Conservation (phyloP, 2,329 filamentous ascomycete species). For the Monascus ruber region DNA sequence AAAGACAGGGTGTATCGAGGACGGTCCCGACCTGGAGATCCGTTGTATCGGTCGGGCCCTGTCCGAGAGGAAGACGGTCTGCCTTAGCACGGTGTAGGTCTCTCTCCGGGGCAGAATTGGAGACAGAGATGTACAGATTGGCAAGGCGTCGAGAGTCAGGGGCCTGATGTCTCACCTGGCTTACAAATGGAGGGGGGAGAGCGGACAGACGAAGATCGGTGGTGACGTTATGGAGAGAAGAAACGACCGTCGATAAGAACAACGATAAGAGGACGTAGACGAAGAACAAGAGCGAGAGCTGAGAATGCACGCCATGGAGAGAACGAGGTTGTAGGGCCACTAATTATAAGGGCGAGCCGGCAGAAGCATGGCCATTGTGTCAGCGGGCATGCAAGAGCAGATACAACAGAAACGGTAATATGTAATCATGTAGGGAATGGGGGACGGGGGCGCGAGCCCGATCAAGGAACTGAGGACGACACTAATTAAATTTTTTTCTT, state of each 20-base stretch:
- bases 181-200: no score
- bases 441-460: no score
- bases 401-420: no score
- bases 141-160: no score
- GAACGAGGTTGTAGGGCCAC: conserved; percentile 11
- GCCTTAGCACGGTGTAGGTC: not conserved
- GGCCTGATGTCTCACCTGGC: no score
- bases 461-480: not conserved
- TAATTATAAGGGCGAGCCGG: conserved; percentile 4
- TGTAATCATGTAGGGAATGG: no score
- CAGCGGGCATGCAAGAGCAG: conserved; percentile 1
- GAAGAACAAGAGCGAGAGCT: conserved; percentile 1
- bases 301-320: conserved; percentile 14
- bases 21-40: conserved; percentile 1
- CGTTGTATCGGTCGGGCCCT: no score
- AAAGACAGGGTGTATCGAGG: not conserved
- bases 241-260: not conserved
- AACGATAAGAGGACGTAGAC: conserved; percentile 1
- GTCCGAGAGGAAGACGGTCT: no score
- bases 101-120: not conserved
- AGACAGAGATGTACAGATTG: not conserved
- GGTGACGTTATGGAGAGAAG: not conserved
- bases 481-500: no score
- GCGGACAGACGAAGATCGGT: not conserved
- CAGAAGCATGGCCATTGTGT: not conserved